phyloP scores from a whole-genome alignment of 2,329 filamentous ascomycete genomes.

The Phoma sp. region DNA sequence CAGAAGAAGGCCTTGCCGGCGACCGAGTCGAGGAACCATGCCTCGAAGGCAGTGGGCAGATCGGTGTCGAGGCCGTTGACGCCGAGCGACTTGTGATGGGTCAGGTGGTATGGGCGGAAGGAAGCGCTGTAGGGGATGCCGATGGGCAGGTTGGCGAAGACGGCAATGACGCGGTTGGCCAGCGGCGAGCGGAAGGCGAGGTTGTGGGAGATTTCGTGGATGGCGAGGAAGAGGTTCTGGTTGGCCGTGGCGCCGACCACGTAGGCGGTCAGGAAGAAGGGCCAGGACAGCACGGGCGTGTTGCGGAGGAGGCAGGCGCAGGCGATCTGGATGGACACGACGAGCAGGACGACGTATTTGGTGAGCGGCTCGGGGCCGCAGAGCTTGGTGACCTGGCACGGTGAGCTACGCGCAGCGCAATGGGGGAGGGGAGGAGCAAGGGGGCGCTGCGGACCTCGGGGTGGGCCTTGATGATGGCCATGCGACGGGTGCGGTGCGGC shows the following conservation, averaged over 20 bases:
- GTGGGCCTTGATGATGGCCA: slow-evolving; percentile 97
- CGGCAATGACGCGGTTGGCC: slow-evolving; percentile 85
- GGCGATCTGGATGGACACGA: slow-evolving; percentile 81
- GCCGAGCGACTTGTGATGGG: slow-evolving; percentile 97
- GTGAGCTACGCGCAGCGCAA: slow-evolving; percentile 13
- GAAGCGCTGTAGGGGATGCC: slow-evolving; percentile 95
- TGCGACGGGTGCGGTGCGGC: slow-evolving; percentile 86
- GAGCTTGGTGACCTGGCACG: slow-evolving; percentile 83
- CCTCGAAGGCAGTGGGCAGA: slow-evolving; percentile 89
- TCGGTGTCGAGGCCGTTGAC: slow-evolving; percentile 97
- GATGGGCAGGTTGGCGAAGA: slow-evolving; percentile 95
- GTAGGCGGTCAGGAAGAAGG: slow-evolving; percentile 87
- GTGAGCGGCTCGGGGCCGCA: slow-evolving; percentile 96
- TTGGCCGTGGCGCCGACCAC: slow-evolving; percentile 93
- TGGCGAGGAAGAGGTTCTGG: slow-evolving; percentile 97
- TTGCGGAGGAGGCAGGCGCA: slow-evolving; percentile 80
- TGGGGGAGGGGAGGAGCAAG: background rate
- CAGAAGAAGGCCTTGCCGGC: slow-evolving; percentile 98
- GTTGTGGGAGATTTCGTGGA: slow-evolving; percentile 99
- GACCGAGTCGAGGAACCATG: slow-evolving; percentile 90
- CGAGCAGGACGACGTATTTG: slow-evolving; percentile 86
- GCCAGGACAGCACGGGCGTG: slow-evolving; percentile 80
- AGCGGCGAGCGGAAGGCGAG: slow-evolving; percentile 84
- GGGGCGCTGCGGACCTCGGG: slow-evolving; percentile 73
- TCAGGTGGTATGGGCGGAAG: slow-evolving; percentile 97